Percentiles rank a stretch among this genome's conserved stretches.
These are phyloP conservation scores for Sporothrix phasma DNA, from an alignment of 2,329 filamentous ascomycete genomes.

Conservation along the genomic window DNA sequence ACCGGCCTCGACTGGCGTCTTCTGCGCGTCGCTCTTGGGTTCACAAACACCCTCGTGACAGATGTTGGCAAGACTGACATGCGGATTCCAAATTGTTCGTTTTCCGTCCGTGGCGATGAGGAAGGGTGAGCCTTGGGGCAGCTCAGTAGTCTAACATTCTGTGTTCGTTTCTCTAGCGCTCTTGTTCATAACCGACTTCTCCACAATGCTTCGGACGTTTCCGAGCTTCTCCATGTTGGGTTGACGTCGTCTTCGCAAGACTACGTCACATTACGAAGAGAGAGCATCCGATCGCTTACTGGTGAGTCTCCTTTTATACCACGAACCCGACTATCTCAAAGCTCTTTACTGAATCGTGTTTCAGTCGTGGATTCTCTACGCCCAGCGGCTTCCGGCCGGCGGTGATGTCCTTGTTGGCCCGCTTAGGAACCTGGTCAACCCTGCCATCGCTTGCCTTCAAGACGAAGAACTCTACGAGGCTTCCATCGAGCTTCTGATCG, in stretches of 20 bases:
- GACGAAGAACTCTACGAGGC: constrained; percentile 48
- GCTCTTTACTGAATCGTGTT: constrained; percentile 9
- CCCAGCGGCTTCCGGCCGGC: constrained; percentile 51
- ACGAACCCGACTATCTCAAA: not conserved
- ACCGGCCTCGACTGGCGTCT: constrained; percentile 38
- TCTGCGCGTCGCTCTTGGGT: constrained; percentile 52
- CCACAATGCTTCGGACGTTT: constrained; percentile 40
- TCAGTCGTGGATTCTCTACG: constrained; percentile 65
- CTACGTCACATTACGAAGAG: constrained; percentile 34
- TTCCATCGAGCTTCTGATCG: constrained; percentile 54
- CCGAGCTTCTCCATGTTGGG: constrained; percentile 33
- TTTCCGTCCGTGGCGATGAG: not conserved
- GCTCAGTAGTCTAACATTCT: not conserved
- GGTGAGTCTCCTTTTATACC: constrained; percentile 30
- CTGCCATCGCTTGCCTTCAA: constrained; percentile 51
- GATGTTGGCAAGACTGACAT: constrained; percentile 59
- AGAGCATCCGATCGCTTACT: constrained; percentile 53
- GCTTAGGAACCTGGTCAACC: constrained; percentile 49
- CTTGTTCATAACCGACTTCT: constrained; percentile 42
- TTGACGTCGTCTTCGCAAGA: constrained; percentile 10
- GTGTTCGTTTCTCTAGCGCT: constrained; percentile 17
- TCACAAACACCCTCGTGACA: constrained; percentile 52
- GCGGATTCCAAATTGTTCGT: constrained; percentile 45
- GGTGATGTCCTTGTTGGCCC: constrained; percentile 47
- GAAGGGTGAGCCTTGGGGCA: no score